Conservation (phyloP, 306 rosid genomes). For the Albizia julibrissin region DNA sequence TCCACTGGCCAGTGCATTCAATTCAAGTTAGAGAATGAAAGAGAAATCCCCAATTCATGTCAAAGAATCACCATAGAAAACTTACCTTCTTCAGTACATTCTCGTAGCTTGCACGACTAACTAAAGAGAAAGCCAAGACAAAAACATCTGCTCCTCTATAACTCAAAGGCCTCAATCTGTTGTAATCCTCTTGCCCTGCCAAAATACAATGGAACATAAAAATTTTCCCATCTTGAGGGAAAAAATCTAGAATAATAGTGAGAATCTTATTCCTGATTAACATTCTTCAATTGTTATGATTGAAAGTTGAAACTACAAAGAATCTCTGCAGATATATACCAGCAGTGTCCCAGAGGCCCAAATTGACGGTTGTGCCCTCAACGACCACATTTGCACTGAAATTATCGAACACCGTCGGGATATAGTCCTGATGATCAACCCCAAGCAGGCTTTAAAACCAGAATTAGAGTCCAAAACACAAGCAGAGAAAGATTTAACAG, state of each 20-base stretch:
- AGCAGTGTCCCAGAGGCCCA: constrained; percentile 96
- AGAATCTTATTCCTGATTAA: background rate
- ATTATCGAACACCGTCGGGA: constrained; percentile 93
- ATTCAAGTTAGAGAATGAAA: constrained; percentile 21
- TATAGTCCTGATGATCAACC: constrained; percentile 66
- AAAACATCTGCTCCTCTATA: constrained; percentile 94
- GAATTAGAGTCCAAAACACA: constrained; percentile 27
- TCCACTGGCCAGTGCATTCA: constrained; percentile 58
- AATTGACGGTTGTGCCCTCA: constrained; percentile 83
- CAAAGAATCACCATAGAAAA: constrained; percentile 10
- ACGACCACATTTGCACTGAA: constrained; percentile 94
- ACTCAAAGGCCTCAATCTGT: constrained; percentile 90
- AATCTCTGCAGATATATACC: constrained; percentile 46
- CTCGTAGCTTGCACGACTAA: constrained; percentile 88
- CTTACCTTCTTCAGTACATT: constrained; percentile 79
- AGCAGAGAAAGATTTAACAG: background rate
- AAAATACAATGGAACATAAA: constrained; percentile 30
- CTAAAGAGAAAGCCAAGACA: constrained; percentile 81
- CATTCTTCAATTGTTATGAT: background rate
- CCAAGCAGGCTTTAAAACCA: constrained; percentile 1
- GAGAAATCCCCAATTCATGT: constrained; percentile 18
- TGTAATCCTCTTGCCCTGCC: constrained; percentile 93
- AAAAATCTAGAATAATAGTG: background rate
- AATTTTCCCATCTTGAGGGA: constrained; percentile 26
- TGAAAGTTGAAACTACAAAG: background rate